Evolutionary conservation across 352 stramenopile species (phyloP).

Genomic region (Globisporangium alternatum): DNA sequence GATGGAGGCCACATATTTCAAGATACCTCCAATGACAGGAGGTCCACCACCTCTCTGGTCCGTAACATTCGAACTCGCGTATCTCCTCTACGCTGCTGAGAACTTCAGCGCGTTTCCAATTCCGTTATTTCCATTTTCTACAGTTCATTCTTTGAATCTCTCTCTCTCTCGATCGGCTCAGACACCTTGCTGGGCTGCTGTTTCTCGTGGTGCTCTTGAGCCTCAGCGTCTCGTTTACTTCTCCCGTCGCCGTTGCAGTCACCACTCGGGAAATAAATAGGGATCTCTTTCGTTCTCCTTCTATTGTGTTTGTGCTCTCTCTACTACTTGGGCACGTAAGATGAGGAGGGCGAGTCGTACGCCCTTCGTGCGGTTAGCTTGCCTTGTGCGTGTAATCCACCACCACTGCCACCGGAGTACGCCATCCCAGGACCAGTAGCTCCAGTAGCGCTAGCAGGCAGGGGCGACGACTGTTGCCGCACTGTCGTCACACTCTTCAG

Average conservation of each 20-base stretch:
- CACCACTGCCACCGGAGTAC: not conserved
- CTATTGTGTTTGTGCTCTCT: not conserved
- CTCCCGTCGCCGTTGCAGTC: not conserved
- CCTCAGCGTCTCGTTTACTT: not conserved
- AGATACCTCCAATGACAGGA: too few relatives aligned
- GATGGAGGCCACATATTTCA: too few relatives aligned
- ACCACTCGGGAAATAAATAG: constrained; percentile 15
- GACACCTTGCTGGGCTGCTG: too few relatives aligned
- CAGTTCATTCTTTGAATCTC: not conserved
- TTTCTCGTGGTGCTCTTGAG: too few relatives aligned
- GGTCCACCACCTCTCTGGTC: too few relatives aligned
- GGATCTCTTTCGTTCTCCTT: not conserved
- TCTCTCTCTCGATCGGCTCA: too few relatives aligned
- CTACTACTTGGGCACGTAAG: not conserved
- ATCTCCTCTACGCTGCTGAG: not conserved
- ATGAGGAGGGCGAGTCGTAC: constrained; percentile 6
- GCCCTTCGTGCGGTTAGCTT: not conserved
- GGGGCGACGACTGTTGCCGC: constrained; percentile 13
- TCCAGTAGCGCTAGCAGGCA: constrained; percentile 2
- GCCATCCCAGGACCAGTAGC: not conserved
- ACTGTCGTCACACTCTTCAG: constrained; percentile 14
- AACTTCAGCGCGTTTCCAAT: not conserved
- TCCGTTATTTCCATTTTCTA: not conserved
- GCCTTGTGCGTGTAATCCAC: not conserved
- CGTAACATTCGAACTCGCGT: too few relatives aligned